These are phyloP conservation scores for Aspergillus ibericus DNA, from an alignment of 2,329 filamentous ascomycete genomes.

Conservation along the genomic window DNA sequence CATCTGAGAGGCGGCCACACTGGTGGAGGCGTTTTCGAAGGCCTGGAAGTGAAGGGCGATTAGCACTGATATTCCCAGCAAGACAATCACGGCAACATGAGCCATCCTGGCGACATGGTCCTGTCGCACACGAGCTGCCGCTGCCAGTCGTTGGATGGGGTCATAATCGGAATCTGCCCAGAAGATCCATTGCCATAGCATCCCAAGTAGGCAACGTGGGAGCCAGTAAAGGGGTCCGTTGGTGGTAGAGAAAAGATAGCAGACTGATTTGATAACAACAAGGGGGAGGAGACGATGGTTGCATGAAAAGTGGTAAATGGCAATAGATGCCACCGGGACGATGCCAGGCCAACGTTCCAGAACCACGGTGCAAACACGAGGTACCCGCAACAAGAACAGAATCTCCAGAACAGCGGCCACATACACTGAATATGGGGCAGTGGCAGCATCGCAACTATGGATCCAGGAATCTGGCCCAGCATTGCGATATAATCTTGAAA, in stretches of 20 bases:
- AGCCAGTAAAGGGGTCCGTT: not conserved
- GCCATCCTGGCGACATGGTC: too few relatives aligned
- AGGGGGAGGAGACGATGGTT: not conserved
- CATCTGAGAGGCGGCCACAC: conserved; percentile 97
- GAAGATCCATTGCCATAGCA: not conserved
- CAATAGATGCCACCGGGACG: not conserved
- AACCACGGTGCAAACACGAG: not conserved
- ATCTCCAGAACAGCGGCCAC: too few relatives aligned
- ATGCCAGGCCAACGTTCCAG: not conserved
- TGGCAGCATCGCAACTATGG: too few relatives aligned
- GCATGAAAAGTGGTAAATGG: too few relatives aligned
- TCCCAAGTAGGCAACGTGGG: not conserved
- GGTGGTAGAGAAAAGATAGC: not conserved
- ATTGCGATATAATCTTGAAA: too few relatives aligned
- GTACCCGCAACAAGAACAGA: too few relatives aligned
- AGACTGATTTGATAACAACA: not conserved
- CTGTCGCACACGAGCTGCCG: not conserved
- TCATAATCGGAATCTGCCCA: not conserved
- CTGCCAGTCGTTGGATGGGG: not conserved
- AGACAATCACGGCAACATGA: not conserved
- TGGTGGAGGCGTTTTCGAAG: conserved; percentile 99
- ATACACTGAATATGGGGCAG: too few relatives aligned
- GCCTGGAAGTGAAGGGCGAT: conserved; percentile 59
- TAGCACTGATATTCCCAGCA: not conserved
- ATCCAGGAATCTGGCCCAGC: too few relatives aligned